Base-by-base conservation (phyloP, 1,284 basidiomycete genomes). In the Cryptococcus wingfieldii region DNA sequence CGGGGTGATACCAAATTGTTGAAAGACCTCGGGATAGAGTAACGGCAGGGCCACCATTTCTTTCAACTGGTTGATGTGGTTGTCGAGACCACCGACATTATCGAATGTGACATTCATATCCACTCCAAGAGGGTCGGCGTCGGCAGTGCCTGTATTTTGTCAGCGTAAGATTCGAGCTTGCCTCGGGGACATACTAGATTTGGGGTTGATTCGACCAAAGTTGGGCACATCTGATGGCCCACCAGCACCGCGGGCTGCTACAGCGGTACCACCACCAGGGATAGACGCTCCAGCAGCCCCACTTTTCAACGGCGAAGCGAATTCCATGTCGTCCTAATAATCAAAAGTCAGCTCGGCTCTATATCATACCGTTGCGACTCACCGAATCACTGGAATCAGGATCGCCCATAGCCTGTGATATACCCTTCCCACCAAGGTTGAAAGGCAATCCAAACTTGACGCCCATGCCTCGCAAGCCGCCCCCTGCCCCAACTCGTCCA, bases 11-110 rank as follows among this genome's bases (percentile, higher is more conserved):
- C 86, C 87, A 78, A 98, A 97, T 55, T 87, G 86, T 66, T 97
- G 93, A 74, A 98, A 98, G 10, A 99, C 86, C 76, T 99, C 96
- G 0, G 96, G 96, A 70, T 99, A 99, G 7, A 98, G 80, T 0
- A 99, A 80, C 0, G 96, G 96, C 0, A 99, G 82, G 19, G 95
- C 83, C 0, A 97, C 97, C 96, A 99, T 98, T 74, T 99, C 96
- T 79, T 98, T 98, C 61, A 98, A 80, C 38, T 93, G 90, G 70
- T 96, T 93, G 62, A 98, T 96, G 71, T 98, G 95, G 55, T 90
- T 86, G 68, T 98, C 94, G 41, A 98, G 79, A 5, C 96, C 96
- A 38, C 96, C 96, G n/a, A 98, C 91, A 76, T 93, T 89, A 69
- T 94, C 89, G 72, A 99, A 98, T 0, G 92, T 93, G 23, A 98